These are phyloP conservation scores for Yamadazyma spencermartinsiae DNA, from an alignment of 1,139 yeast genomes.

Conservation along the genomic window DNA sequence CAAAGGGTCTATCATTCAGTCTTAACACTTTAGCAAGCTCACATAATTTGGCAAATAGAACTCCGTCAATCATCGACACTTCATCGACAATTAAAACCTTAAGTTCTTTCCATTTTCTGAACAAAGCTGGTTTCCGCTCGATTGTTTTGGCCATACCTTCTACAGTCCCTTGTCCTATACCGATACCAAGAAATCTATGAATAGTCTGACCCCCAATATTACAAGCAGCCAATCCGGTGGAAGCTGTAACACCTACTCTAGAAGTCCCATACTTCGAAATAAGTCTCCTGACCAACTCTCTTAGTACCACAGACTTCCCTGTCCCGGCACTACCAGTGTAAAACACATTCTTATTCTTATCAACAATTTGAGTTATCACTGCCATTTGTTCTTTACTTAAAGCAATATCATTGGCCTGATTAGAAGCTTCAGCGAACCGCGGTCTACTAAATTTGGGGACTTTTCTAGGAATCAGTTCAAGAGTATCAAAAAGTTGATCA, in stretches of 20 bases:
- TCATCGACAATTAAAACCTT: slow-evolving; percentile 75
- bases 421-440: neutral
- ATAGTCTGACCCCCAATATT: slow-evolving; percentile 84
- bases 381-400: slow-evolving; percentile 63
- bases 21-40: slow-evolving; percentile 56
- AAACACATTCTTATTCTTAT: slow-evolving; percentile 55
- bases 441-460: slow-evolving; percentile 5
- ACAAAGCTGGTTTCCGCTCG: slow-evolving; percentile 40
- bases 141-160: slow-evolving; percentile 46
- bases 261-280: slow-evolving; percentile 40
- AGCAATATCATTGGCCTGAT: slow-evolving; percentile 4
- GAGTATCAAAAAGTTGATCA: slow-evolving; percentile 9
- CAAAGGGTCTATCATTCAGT: slow-evolving; percentile 56
- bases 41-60: slow-evolving; percentile 63
- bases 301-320: slow-evolving; percentile 76
- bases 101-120: slow-evolving; percentile 60
- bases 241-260: slow-evolving; percentile 79
- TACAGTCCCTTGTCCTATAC: slow-evolving; percentile 60
- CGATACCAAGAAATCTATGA: slow-evolving; percentile 77
- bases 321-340: slow-evolving; percentile 87
- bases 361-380: slow-evolving; percentile 66
- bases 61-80: slow-evolving; percentile 79
- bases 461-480: slow-evolving; percentile 6
- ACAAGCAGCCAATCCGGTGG: slow-evolving; percentile 90
- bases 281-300: slow-evolving; percentile 51